These are phyloP conservation scores for Orbilia blumenaviensis DNA, from an alignment of 2,329 filamentous ascomycete species.

Conservation along the genomic window DNA sequence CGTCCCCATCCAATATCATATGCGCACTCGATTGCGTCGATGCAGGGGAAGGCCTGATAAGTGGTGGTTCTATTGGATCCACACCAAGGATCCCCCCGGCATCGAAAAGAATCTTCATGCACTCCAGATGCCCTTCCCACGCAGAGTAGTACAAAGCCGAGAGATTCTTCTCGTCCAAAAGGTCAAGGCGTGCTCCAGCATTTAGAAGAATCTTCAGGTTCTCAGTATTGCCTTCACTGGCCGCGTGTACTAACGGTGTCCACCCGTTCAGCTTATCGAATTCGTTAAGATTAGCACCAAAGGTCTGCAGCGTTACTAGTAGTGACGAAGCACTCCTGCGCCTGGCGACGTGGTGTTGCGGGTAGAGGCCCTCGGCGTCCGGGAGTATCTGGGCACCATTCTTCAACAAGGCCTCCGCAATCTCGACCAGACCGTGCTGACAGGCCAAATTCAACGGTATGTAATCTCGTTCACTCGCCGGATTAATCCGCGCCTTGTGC, in stretches of 20 bases:
- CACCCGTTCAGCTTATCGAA: slow-evolving; percentile 95
- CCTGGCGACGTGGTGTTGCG: slow-evolving; percentile 94
- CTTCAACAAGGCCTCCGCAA: slow-evolving; percentile 84
- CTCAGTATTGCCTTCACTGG: slow-evolving; percentile 91
- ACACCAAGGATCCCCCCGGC: slow-evolving; percentile 58
- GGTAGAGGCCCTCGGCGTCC: slow-evolving; percentile 93
- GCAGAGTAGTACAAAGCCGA: slow-evolving; percentile 98
- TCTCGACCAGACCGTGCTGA: slow-evolving; percentile 85
- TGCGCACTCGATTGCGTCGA: slow-evolving; percentile 61
- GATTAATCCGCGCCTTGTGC: slow-evolving; percentile 83
- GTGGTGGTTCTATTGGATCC: slow-evolving; percentile 52
- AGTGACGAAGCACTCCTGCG: slow-evolving; percentile 84
- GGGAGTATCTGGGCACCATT: slow-evolving; percentile 83
- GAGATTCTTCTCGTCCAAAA: slow-evolving; percentile 88
- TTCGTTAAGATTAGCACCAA: slow-evolving; percentile 89
- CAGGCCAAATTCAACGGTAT: slow-evolving; percentile 94
- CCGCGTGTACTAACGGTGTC: slow-evolving; percentile 95
- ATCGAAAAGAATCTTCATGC: slow-evolving; percentile 84
- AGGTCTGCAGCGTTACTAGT: slow-evolving; percentile 79
- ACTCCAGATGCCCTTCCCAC: slow-evolving; percentile 95
- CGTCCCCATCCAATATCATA: slow-evolving; percentile 80
- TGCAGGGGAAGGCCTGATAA: slow-evolving; percentile 57
- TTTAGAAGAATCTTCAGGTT: slow-evolving; percentile 84
- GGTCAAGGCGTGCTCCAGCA: slow-evolving; percentile 78
- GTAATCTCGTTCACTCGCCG: slow-evolving; percentile 85